A percentile compares a stretch with the other conserved stretches of the same genome.
Conservation (phyloP, 2,329 filamentous ascomycete species). For the Trichoderma afroharzianum region DNA sequence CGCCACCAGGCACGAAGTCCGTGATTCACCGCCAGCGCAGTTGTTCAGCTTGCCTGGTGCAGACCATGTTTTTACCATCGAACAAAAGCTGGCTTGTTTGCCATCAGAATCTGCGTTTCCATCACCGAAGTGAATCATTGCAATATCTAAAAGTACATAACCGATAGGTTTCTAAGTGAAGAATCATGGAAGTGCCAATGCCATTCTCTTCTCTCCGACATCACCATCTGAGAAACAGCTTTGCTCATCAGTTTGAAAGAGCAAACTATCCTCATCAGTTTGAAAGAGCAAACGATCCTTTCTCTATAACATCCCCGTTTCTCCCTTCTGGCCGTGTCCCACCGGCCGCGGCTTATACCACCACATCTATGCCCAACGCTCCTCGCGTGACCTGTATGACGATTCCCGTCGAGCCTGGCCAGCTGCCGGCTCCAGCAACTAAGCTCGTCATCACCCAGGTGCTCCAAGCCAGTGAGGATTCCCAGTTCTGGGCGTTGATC, state of each 20-base stretch:
- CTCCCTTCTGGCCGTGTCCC: neutral
- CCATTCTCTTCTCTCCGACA: neutral
- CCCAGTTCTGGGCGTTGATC: constrained; percentile 44
- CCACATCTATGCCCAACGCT: constrained; percentile 22
- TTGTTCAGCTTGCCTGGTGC: neutral
- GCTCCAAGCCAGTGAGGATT: constrained; percentile 31
- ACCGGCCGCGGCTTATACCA: neutral
- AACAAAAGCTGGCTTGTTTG: neutral
- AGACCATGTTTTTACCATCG: neutral
- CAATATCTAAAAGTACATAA: constrained; percentile 5
- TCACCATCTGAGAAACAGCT: neutral
- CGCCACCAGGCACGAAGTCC: neutral
- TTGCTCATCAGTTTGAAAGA: neutral
- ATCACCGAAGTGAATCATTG: constrained; percentile 14
- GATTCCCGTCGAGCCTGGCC: constrained; percentile 27
- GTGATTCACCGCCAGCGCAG: constrained; percentile 10
- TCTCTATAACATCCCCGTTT: neutral
- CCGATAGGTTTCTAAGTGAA: neutral
- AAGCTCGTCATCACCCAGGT: constrained; percentile 45
- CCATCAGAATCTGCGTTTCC: neutral
- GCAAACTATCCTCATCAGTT: no score
- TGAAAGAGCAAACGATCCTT: neutral
- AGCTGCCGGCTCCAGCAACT: constrained; percentile 43
- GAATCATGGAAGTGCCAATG: neutral
- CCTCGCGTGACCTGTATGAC: constrained; percentile 23